Evolutionary conservation across 2,329 filamentous ascomycete species (phyloP).

Genomic region (Paramyrothecium sp.): DNA sequence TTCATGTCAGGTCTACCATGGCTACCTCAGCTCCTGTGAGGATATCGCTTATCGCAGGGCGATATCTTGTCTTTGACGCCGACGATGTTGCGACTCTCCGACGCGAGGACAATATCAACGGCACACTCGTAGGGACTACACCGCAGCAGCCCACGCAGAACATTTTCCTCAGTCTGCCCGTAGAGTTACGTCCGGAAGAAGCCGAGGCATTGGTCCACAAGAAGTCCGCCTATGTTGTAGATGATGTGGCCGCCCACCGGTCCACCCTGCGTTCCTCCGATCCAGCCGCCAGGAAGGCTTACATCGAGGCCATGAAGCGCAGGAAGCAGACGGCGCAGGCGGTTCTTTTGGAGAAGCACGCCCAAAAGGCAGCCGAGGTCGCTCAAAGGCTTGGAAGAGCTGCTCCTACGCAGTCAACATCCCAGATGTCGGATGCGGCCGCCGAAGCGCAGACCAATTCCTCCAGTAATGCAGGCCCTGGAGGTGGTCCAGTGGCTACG

Average conservation of each 20-base stretch:
- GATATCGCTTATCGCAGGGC: conserved; percentile 76
- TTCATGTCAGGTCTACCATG: conserved; percentile 8
- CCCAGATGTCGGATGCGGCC: conserved; percentile 4
- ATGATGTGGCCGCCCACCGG: conserved; percentile 73
- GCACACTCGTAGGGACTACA: conserved; percentile 81
- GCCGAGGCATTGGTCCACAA: conserved; percentile 77
- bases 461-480: conserved; percentile 14
- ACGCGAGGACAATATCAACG: conserved; percentile 78
- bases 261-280: conserved; percentile 58
- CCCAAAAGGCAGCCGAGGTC: conserved; percentile 29
- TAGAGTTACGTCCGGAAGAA: conserved; percentile 91
- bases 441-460: conserved; percentile 12
- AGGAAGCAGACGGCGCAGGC: conserved; percentile 41
- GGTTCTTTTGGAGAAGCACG: conserved; percentile 36
- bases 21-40: conserved; percentile 52
- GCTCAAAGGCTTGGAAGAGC: conserved; percentile 15
- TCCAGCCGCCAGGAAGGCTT: conserved; percentile 56
- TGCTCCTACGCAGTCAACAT: conserved; percentile 3
- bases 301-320: conserved; percentile 56
- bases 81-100: conserved; percentile 76
- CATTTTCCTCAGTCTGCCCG: conserved; percentile 82
- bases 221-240: conserved; percentile 74
- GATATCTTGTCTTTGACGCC: conserved; percentile 88
- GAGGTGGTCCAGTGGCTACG: conserved; percentile 9
- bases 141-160: conserved; percentile 95